phyloP scores from a whole-genome alignment of 306 rosid genomes.

The Vachellia pachyceras region DNA sequence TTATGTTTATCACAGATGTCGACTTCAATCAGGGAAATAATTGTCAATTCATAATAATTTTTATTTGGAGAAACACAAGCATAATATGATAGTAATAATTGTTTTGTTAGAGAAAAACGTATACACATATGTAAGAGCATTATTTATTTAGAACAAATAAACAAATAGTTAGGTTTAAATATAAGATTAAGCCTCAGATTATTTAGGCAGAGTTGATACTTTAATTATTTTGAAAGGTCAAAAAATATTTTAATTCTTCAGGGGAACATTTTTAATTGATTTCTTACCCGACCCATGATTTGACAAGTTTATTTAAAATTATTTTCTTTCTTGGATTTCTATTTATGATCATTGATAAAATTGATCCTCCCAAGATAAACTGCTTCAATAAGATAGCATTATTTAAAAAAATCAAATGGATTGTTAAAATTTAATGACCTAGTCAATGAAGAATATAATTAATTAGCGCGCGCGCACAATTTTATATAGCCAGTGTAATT shows the following conservation, averaged over 20 bases:
- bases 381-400: neutral
- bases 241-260: too few species aligned
- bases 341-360: neutral
- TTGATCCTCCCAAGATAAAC: conserved; percentile 1
- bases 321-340: neutral
- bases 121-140: neutral
- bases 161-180: neutral
- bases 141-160: neutral
- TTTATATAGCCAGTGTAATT: neutral
- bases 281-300: too few species aligned
- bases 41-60: neutral
- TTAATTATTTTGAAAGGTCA: neutral
- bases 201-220: neutral
- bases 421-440: neutral
- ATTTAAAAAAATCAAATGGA: neutral
- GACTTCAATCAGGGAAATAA: neutral
- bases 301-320: too few species aligned
- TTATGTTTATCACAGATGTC: neutral
- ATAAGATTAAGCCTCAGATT: neutral
- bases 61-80: neutral
- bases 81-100: neutral
- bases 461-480: neutral
- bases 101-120: neutral
- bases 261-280: neutral
- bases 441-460: neutral